Percentiles rank a stretch among this genome's conserved stretches.
Conservation (phyloP, 176 grass and related monocot genomes). For the Rhipidocladum racemiflorum region DNA sequence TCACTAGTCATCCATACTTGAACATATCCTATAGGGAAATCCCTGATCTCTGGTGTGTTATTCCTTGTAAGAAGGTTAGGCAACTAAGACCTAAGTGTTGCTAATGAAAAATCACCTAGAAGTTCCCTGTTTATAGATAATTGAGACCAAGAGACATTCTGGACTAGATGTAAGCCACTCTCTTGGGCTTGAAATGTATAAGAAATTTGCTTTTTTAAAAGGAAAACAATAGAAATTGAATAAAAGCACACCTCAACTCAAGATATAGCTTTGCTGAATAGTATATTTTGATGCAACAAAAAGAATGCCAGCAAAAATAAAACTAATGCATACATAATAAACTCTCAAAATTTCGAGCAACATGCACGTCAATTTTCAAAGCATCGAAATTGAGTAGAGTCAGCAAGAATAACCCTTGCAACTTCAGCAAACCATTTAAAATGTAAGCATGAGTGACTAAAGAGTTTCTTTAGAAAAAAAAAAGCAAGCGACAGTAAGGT, state of each 20-base stretch:
- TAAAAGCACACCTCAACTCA: neutral
- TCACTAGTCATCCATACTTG: neutral
- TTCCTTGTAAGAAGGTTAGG: neutral
- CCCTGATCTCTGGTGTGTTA: neutral
- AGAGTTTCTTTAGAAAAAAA: neutral
- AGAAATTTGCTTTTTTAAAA: neutral
- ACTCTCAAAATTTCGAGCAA: neutral
- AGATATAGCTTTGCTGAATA: neutral
- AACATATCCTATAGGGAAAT: neutral
- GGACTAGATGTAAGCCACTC: neutral
- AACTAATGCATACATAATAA: neutral
- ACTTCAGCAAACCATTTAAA: neutral
- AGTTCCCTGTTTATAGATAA: neutral
- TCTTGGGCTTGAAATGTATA: neutral
- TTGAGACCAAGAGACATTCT: neutral
- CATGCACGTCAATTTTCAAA: neutral
- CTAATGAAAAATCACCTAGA: neutral
- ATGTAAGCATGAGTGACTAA: neutral
- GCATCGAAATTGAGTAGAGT: neutral
- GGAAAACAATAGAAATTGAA: neutral
- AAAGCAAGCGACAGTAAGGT: neutral
- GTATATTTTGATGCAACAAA: neutral
- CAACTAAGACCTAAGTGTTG: neutral
- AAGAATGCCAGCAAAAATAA: neutral
- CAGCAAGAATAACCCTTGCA: neutral